Evolutionary conservation across 345 rosid species (phyloP).

Genomic region (Euphorbia lathyris): DNA sequence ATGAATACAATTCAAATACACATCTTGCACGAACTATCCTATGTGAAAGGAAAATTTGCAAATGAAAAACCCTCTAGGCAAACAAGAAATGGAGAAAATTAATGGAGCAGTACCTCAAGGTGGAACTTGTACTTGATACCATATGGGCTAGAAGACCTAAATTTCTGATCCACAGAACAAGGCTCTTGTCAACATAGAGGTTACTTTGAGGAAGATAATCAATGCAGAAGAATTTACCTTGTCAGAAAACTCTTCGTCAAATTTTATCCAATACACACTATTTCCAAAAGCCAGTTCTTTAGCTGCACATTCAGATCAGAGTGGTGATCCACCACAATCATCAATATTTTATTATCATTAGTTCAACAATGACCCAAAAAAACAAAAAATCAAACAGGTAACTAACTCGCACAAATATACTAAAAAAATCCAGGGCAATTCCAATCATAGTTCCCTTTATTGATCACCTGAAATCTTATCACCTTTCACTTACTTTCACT

Average conservation of each 20-base stretch:
- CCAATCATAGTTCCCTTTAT: no score
- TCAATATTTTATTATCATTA: slow-evolving; percentile 4
- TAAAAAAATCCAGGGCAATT: not conserved
- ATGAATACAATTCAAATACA: not conserved
- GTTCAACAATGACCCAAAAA: not conserved
- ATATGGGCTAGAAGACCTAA: slow-evolving; percentile 69
- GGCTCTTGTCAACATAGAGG: slow-evolving; percentile 16
- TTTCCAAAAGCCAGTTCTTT: slow-evolving; percentile 70
- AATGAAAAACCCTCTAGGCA: not conserved
- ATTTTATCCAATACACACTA: slow-evolving; percentile 83
- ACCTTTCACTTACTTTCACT: not conserved
- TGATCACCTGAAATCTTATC: not conserved
- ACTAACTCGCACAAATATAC: not conserved
- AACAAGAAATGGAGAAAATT: not conserved
- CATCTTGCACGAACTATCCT: no score
- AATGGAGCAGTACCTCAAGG: slow-evolving; percentile 58
- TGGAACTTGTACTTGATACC: slow-evolving; percentile 92
- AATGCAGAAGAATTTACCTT: slow-evolving; percentile 44
- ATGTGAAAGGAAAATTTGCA: not conserved
- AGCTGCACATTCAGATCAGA: slow-evolving; percentile 51
- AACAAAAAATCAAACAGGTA: not conserved
- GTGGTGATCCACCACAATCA: slow-evolving; percentile 14
- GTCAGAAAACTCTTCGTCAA: slow-evolving; percentile 74
- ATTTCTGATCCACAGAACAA: slow-evolving; percentile 55
- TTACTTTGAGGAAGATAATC: not conserved